These are phyloP conservation scores for Trametes cubensis DNA, from an alignment of 768 basidiomycete species.

Conservation along the genomic window DNA sequence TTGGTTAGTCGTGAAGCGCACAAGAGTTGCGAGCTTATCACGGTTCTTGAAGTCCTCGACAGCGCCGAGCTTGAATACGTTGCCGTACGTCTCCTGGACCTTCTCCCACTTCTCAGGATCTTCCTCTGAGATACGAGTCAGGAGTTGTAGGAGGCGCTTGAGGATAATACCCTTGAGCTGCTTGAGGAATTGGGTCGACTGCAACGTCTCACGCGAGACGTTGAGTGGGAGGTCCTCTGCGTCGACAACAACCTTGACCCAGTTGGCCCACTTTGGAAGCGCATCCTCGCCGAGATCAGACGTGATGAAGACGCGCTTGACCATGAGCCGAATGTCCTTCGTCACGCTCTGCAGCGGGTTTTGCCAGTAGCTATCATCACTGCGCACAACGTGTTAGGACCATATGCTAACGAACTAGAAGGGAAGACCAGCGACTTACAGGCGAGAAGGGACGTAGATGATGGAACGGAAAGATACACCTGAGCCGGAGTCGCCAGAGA, in stretches of 20 bases:
- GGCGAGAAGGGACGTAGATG: constrained; percentile 76
- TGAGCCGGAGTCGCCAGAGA: constrained; percentile 87
- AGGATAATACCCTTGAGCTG: constrained; percentile 83
- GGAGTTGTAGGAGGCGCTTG: constrained; percentile 76
- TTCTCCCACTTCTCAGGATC: constrained; percentile 67
- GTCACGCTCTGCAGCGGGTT: constrained; percentile 55
- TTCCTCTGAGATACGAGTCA: constrained; percentile 62
- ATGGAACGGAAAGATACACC: constrained; percentile 89
- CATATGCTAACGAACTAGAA: background rate
- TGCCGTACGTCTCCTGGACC: constrained; percentile 71
- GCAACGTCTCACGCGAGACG: constrained; percentile 93
- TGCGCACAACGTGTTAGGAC: constrained; percentile 34
- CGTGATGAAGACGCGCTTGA: constrained; percentile 96
- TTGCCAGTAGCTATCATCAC: constrained; percentile 72
- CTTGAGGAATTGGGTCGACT: constrained; percentile 82
- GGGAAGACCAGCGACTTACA: constrained; percentile 48
- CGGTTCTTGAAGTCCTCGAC: constrained; percentile 83
- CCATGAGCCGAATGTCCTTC: constrained; percentile 77
- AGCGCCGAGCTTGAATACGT: constrained; percentile 86
- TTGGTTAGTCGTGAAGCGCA: constrained; percentile 79
- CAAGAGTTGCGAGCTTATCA: constrained; percentile 69
- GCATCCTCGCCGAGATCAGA: constrained; percentile 88
- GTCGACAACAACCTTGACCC: constrained; percentile 88
- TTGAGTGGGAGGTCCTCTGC: constrained; percentile 97
- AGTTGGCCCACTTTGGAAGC: constrained; percentile 94